These are phyloP conservation scores for Selenicereus undatus DNA, from an alignment of 148 eudicot genomes.

Conservation along the genomic window DNA sequence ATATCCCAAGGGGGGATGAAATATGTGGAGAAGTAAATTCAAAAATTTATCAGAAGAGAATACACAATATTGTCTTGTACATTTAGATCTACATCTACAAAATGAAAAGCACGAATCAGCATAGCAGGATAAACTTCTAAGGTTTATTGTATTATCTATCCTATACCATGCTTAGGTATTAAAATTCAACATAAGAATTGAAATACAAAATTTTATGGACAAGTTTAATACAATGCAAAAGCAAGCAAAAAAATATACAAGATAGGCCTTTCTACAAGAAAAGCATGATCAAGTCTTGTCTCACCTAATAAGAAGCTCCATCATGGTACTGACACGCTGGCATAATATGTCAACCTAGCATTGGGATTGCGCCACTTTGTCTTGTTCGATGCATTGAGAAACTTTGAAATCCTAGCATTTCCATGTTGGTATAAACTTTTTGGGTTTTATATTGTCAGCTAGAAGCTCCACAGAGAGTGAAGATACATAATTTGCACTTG, in stretches of 20 bases:
- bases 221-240: constrained; percentile 32
- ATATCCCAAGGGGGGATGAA: background rate
- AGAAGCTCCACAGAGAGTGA: constrained; percentile 34
- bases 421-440: constrained; percentile 53
- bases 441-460: constrained; percentile 30
- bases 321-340: constrained; percentile 15
- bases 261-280: constrained; percentile 32
- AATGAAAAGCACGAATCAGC: constrained; percentile 18
- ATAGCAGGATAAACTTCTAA: constrained; percentile 14
- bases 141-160: constrained; percentile 20
- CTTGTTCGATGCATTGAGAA: constrained; percentile 56
- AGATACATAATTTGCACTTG: constrained; percentile 29
- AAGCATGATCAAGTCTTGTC: constrained; percentile 39
- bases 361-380: constrained; percentile 67
- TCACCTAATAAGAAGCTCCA: constrained; percentile 25
- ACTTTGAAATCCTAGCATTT: constrained; percentile 78
- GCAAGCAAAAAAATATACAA: constrained; percentile 24
- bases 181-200: constrained; percentile 22
- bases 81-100: constrained; percentile 27
- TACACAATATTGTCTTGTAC: constrained; percentile 27
- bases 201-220: constrained; percentile 37
- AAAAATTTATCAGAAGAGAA: constrained; percentile 22
- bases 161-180: constrained; percentile 23
- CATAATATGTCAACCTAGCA: constrained; percentile 19
- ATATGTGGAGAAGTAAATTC: constrained; percentile 3